phyloP scores from a whole-genome alignment of 139 green algal species.

The Microglena sp. region DNA sequence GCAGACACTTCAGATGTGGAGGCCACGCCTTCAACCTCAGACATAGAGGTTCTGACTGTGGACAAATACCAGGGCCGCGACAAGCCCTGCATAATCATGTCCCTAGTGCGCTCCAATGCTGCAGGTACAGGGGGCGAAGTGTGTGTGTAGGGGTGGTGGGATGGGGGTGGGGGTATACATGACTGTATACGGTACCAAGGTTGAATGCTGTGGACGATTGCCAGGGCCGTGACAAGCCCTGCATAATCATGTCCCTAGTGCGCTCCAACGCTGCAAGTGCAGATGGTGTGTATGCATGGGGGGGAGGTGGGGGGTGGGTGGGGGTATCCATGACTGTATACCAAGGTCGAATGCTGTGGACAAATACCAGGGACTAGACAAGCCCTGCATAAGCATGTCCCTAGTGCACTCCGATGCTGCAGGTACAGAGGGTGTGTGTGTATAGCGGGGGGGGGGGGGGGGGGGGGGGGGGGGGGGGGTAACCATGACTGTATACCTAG shows the following conservation, averaged over 20 bases:
- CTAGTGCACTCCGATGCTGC: slow-evolving; percentile 62
- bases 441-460: too few species aligned
- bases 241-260: slow-evolving; percentile 67
- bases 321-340: too few species aligned
- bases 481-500: too few species aligned
- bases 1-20: too few species aligned
- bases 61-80: slow-evolving; percentile 82
- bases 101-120: slow-evolving; percentile 63
- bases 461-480: too few species aligned
- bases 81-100: slow-evolving; percentile 64
- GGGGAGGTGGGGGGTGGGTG: too few species aligned
- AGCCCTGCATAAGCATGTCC: slow-evolving; percentile 58
- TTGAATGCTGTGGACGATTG: slow-evolving; percentile 66
- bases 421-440: slow-evolving; percentile 1
- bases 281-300: too few species aligned
- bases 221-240: slow-evolving; percentile 73
- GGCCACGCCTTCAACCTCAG: too few species aligned
- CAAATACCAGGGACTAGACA: slow-evolving; percentile 78
- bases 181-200: too few species aligned
- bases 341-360: too few species aligned
- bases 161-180: too few species aligned
- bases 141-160: too few species aligned
- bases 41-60: slow-evolving; percentile 73
- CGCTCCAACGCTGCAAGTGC: slow-evolving; percentile 55
- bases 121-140: neutral